Percentiles rank a stretch among this genome's conserved stretches.
These are phyloP conservation scores for Leptodermis oblonga DNA, from an alignment of 257 asterid genomes.

Conservation along the genomic window DNA sequence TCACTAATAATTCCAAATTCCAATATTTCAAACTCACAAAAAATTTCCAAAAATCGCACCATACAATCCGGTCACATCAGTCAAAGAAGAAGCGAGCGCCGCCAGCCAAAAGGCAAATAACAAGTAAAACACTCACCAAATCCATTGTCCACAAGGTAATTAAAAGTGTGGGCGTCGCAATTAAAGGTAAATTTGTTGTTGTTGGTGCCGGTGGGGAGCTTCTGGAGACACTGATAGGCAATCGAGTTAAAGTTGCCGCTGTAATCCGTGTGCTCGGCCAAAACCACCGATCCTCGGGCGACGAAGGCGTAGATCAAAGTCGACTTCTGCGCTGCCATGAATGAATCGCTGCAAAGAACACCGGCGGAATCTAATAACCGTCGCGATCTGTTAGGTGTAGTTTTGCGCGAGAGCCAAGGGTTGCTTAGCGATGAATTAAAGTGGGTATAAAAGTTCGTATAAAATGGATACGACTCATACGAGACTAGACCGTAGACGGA, in stretches of 20 bases:
- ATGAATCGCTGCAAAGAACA: background rate
- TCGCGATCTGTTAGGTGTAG: no score
- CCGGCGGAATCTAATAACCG: background rate
- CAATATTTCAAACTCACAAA: background rate
- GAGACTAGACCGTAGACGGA: no score
- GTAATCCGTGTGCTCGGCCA: slow-evolving; percentile 29
- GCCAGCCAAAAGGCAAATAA: no score
- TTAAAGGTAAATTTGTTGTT: slow-evolving; percentile 24
- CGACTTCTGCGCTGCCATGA: slow-evolving; percentile 19
- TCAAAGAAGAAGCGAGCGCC: background rate
- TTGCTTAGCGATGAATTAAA: background rate
- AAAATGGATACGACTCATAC: no score
- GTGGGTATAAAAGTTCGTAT: background rate
- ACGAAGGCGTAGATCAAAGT: slow-evolving; percentile 33
- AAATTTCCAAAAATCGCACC: background rate
- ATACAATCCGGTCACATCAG: background rate
- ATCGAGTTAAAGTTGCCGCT: slow-evolving; percentile 31
- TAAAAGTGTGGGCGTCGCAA: slow-evolving; percentile 29
- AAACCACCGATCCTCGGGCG: slow-evolving; percentile 28
- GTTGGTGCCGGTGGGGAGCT: slow-evolving; percentile 22
- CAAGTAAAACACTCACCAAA: slow-evolving; percentile 8
- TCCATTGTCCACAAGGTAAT: slow-evolving; percentile 26
- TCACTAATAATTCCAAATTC: background rate
- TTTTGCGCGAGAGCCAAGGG: background rate
- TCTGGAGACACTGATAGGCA: slow-evolving; percentile 31